A percentile compares a stretch with the other conserved stretches of the same genome.
Conservation (phyloP, 257 asterid species). For the Anisodus acutangulus region DNA sequence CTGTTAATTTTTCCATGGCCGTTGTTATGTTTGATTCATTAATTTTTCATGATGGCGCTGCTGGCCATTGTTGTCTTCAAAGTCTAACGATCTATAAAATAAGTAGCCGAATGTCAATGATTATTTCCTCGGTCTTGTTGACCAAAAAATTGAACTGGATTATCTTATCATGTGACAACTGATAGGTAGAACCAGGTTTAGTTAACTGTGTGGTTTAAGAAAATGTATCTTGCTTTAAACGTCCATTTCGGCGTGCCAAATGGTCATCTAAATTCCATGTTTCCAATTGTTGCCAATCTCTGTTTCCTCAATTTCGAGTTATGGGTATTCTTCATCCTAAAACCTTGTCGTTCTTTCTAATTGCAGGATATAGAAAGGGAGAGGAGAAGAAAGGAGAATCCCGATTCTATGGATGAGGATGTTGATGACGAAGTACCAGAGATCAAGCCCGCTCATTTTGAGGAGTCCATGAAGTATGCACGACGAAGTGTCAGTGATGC, state of each 20-base stretch:
- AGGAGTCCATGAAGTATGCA: conserved; percentile 73
- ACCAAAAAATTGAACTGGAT: neutral
- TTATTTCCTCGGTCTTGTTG: neutral
- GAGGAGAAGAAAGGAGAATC: conserved; percentile 46
- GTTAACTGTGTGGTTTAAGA: neutral
- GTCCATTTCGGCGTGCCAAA: neutral
- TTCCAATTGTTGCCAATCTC: neutral
- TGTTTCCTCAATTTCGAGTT: neutral
- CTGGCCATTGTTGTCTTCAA: neutral
- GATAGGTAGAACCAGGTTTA: neutral
- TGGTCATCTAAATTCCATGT: neutral
- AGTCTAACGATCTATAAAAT: neutral
- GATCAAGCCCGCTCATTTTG: conserved; percentile 65
- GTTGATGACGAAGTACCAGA: conserved; percentile 58
- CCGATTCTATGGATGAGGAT: conserved; percentile 62
- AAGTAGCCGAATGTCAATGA: neutral
- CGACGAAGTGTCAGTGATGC: conserved; percentile 73
- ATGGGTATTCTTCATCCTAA: neutral
- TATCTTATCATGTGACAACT: neutral
- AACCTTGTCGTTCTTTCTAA: neutral
- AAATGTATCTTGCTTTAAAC: neutral
- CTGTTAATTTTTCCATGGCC: neutral
- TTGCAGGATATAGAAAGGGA: conserved; percentile 65
- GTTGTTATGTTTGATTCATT: neutral
- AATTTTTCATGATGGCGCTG: neutral